A percentile compares a stretch with the other conserved stretches of the same genome.
Evolutionary conservation across 2,329 filamentous ascomycete genomes (phyloP).

Genomic region (Colletotrichum tanaceti): DNA sequence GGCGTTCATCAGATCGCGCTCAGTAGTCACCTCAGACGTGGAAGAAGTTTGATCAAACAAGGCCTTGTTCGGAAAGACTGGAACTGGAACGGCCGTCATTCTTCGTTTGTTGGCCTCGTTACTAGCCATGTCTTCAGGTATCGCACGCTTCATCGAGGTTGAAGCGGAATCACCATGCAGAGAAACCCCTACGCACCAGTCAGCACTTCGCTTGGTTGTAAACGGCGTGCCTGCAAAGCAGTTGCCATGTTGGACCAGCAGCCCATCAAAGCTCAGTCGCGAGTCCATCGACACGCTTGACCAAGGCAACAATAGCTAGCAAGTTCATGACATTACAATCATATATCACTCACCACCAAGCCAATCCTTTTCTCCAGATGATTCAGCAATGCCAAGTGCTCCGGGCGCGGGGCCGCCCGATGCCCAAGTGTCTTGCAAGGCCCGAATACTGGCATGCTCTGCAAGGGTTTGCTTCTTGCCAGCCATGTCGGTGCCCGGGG

Average conservation of each 20-base stretch:
- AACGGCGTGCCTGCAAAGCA: no score
- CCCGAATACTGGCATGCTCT: constrained; percentile 44
- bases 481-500: neutral
- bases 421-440: constrained; percentile 49
- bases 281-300: neutral
- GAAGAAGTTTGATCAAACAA: neutral
- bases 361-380: constrained; percentile 14
- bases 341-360: constrained; percentile 13
- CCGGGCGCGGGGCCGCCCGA: neutral
- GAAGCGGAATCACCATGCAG: neutral
- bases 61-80: neutral
- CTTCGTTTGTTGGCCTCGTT: constrained; percentile 24
- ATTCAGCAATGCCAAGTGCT: neutral
- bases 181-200: neutral
- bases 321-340: no score
- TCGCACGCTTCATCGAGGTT: constrained; percentile 20
- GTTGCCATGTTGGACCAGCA: neutral
- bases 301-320: neutral
- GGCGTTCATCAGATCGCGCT: constrained; percentile 16
- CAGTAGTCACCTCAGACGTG: neutral
- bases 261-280: no score
- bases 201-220: neutral
- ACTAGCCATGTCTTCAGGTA: neutral
- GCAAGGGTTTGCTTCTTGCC: constrained; percentile 18
- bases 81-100: neutral